These are phyloP conservation scores for Phytophthora sp. DNA, from an alignment of 352 stramenopile species.

Conservation along the genomic window DNA sequence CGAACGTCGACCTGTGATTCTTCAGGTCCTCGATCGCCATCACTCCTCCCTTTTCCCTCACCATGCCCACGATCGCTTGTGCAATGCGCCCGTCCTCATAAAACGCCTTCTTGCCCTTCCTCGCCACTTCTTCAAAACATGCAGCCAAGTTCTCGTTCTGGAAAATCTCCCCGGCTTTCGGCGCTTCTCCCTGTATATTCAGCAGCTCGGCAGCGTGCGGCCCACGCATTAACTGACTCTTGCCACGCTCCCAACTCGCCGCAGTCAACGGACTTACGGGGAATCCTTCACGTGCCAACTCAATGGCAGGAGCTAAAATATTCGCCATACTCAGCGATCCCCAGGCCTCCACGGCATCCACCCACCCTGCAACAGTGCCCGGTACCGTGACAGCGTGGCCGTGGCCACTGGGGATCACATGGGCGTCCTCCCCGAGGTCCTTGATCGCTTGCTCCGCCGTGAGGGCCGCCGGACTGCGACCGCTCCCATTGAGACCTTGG, in stretches of 20 bases:
- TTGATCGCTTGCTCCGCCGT: slow-evolving; percentile 72
- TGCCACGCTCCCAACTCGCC: slow-evolving; percentile 79
- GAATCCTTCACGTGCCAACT: slow-evolving; percentile 93
- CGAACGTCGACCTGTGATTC: slow-evolving; percentile 88
- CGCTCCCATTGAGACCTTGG: slow-evolving; percentile 92
- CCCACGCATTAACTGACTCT: slow-evolving; percentile 66
- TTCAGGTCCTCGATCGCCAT: slow-evolving; percentile 89
- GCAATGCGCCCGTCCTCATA: slow-evolving; percentile 86
- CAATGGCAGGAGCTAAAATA: slow-evolving; percentile 90
- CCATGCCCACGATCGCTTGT: slow-evolving; percentile 87
- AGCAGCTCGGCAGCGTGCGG: slow-evolving; percentile 62
- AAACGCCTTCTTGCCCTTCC: slow-evolving; percentile 88
- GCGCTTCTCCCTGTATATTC: slow-evolving; percentile 53
- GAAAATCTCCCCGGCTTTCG: slow-evolving; percentile 82
- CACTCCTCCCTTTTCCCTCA: slow-evolving; percentile 64
- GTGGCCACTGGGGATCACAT: slow-evolving; percentile 54
- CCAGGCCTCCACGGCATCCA: slow-evolving; percentile 89
- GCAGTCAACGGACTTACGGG: slow-evolving; percentile 92
- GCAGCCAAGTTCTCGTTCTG: slow-evolving; percentile 85
- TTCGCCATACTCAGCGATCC: slow-evolving; percentile 85
- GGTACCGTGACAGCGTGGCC: slow-evolving; percentile 88
- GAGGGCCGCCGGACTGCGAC: slow-evolving; percentile 79
- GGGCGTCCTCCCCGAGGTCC: slow-evolving; percentile 47
- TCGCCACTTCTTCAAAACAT: slow-evolving; percentile 87
- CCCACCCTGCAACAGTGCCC: slow-evolving; percentile 92